A percentile compares a stretch with the other conserved stretches of the same genome.
Evolutionary conservation across 2,329 filamentous ascomycete genomes (phyloP).

Genomic region (Talaromyces islandicus): DNA sequence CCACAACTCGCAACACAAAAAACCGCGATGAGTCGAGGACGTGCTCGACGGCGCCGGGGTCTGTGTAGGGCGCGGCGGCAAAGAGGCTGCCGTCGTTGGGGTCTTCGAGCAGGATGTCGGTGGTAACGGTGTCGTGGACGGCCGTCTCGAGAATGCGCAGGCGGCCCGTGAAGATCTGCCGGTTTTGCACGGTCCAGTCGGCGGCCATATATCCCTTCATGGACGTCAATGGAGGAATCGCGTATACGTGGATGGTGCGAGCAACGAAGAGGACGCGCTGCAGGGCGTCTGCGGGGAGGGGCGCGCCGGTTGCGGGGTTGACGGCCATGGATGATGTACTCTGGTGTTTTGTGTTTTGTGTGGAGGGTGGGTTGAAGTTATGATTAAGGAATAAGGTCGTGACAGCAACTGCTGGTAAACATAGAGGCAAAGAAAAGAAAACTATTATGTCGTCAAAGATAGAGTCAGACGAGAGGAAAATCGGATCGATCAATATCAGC

Average conservation of each 20-base stretch:
- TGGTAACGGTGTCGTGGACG: slow-evolving; percentile 56
- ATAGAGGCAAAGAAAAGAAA: too few species aligned
- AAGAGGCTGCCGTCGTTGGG: slow-evolving; percentile 67
- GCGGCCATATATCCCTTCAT: slow-evolving; percentile 74
- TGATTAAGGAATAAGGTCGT: too few species aligned
- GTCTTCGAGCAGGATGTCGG: slow-evolving; percentile 76
- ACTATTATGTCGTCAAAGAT: too few species aligned
- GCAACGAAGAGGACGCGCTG: slow-evolving; percentile 78
- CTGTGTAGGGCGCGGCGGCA: slow-evolving; percentile 73
- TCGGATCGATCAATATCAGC: background rate
- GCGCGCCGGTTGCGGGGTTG: slow-evolving; percentile 65
- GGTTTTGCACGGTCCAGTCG: slow-evolving; percentile 65
- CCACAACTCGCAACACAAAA: slow-evolving; percentile 76
- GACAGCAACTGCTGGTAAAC: too few species aligned
- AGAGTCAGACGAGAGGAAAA: background rate
- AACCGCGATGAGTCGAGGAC: slow-evolving; percentile 75
- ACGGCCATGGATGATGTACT: slow-evolving; percentile 19
- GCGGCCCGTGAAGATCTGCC: slow-evolving; percentile 80
- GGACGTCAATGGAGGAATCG: slow-evolving; percentile 71
- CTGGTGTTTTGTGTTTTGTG: background rate
- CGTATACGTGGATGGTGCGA: slow-evolving; percentile 73
- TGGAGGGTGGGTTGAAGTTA: too few species aligned
- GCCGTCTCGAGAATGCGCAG: slow-evolving; percentile 74
- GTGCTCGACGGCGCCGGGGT: slow-evolving; percentile 62
- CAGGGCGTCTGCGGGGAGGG: slow-evolving; percentile 69